These are phyloP conservation scores for Asclepias syriaca DNA, from an alignment of 257 asterid species.

Conservation along the genomic window DNA sequence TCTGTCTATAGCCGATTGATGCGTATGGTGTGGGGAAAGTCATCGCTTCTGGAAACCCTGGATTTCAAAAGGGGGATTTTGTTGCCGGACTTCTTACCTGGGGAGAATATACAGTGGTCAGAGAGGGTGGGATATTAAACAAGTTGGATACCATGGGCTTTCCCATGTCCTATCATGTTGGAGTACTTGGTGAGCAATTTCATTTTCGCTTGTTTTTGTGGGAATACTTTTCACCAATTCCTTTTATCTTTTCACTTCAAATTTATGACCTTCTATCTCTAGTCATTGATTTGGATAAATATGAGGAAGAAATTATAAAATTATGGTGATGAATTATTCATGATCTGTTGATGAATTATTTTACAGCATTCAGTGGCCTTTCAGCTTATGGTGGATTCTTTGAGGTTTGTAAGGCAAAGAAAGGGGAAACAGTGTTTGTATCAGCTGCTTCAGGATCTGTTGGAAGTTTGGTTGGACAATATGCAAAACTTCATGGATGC, in stretches of 20 bases:
- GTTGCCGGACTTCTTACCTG: constrained; percentile 63
- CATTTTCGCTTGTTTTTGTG: neutral
- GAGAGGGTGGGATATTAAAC: constrained; percentile 43
- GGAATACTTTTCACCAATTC: neutral
- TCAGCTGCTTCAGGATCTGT: constrained; percentile 82
- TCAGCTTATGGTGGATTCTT: constrained; percentile 71
- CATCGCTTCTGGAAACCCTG: constrained; percentile 45
- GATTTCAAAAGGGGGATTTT: constrained; percentile 42
- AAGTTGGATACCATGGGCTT: constrained; percentile 60
- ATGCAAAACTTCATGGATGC: constrained; percentile 66
- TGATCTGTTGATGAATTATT: neutral
- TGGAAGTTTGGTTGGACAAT: constrained; percentile 73
- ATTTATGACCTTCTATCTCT: too few species aligned
- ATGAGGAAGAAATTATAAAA: too few species aligned
- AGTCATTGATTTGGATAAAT: too few species aligned
- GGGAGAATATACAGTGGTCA: constrained; percentile 61
- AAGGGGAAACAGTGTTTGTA: constrained; percentile 65
- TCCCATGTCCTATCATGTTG: constrained; percentile 56
- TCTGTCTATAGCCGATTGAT: constrained; percentile 36
- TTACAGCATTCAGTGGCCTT: constrained; percentile 59
- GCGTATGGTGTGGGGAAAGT: constrained; percentile 68
- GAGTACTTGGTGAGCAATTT: constrained; percentile 31
- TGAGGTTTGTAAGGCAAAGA: constrained; percentile 56
- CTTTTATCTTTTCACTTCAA: neutral
- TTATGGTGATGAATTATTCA: too few species aligned